Percentiles rank a stretch among this genome's conserved stretches.
These are phyloP conservation scores for Agrocybe pediades DNA, from an alignment of 768 basidiomycete species.

Conservation along the genomic window DNA sequence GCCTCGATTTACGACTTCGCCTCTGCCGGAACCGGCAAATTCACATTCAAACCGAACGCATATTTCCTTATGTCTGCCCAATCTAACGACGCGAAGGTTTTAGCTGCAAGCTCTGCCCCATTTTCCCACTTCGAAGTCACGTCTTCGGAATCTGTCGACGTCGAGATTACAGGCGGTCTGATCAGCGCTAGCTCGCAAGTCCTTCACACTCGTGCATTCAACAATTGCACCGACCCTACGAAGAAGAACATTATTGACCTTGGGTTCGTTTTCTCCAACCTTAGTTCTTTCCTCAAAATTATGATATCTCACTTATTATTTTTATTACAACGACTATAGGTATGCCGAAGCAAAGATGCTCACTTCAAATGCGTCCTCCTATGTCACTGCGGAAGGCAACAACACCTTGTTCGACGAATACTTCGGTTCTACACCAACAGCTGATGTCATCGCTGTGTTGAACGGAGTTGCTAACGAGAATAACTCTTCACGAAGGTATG, in stretches of 20 bases:
- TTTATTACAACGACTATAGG: too few species aligned
- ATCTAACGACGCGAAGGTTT: constrained; percentile 17
- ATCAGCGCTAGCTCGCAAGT: constrained; percentile 29
- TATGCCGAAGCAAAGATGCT: constrained; percentile 43
- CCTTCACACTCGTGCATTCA: constrained; percentile 35
- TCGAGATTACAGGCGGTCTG: constrained; percentile 33
- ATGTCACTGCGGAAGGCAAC: constrained; percentile 35
- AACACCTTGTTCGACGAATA: constrained; percentile 41
- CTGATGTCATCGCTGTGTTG: constrained; percentile 33
- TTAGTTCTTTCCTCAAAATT: too few species aligned
- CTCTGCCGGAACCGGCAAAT: constrained; percentile 38
- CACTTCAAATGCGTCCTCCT: constrained; percentile 32
- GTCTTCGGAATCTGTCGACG: constrained; percentile 24
- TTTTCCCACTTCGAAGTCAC: constrained; percentile 28
- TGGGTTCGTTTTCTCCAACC: constrained; percentile 18
- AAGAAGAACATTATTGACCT: constrained; percentile 39
- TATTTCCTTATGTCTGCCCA: constrained; percentile 35
- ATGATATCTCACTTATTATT: too few species aligned
- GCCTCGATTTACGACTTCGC: constrained; percentile 46
- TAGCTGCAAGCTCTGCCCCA: constrained; percentile 15
- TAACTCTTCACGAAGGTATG: constrained; percentile 39
- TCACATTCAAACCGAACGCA: constrained; percentile 40
- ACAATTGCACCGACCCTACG: constrained; percentile 37
- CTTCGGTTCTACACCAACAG: constrained; percentile 37
- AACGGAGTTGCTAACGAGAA: constrained; percentile 42